These are phyloP conservation scores for Penicillium taxi DNA, from an alignment of 495 filamentous ascomycete species.

Conservation along the genomic window DNA sequence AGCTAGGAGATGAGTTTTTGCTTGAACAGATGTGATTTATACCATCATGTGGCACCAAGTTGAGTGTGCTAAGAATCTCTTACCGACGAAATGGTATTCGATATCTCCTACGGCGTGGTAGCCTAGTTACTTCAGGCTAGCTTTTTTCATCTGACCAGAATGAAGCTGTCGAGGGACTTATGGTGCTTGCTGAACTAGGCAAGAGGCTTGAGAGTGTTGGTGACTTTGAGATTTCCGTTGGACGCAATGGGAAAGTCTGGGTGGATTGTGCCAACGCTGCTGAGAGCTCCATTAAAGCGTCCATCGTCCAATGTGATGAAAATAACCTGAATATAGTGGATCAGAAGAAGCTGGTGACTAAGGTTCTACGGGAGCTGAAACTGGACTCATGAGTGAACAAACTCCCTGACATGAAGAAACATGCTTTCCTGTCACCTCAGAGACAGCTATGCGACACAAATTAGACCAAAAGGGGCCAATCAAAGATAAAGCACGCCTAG, in stretches of 20 bases:
- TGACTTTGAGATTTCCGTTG: slow-evolving; percentile 88
- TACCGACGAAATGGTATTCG: slow-evolving; percentile 79
- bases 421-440: no score
- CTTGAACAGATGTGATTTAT: slow-evolving; percentile 5
- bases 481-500: no score
- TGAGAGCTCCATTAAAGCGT: slow-evolving; percentile 47
- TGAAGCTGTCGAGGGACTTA: slow-evolving; percentile 54
- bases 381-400: slow-evolving; percentile 31
- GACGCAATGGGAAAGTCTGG: slow-evolving; percentile 91
- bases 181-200: slow-evolving; percentile 74
- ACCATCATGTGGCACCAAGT: no score
- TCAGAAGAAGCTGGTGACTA: slow-evolving; percentile 74
- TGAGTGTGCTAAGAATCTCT: no score
- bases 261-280: slow-evolving; percentile 61
- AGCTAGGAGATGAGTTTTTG: slow-evolving; percentile 10
- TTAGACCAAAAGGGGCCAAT: no score
- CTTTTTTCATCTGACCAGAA: slow-evolving; percentile 51
- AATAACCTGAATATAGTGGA: slow-evolving; percentile 56
- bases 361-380: slow-evolving; percentile 48
- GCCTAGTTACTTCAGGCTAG: slow-evolving; percentile 54
- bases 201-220: slow-evolving; percentile 54
- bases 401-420: no score
- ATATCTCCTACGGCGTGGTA: slow-evolving; percentile 71
- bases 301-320: slow-evolving; percentile 69
- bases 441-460: no score